A percentile compares a stretch with the other conserved stretches of the same genome.
Evolutionary conservation across 2,329 filamentous ascomycete genomes (phyloP).

Genomic region (Amauroascus verrucosus): DNA sequence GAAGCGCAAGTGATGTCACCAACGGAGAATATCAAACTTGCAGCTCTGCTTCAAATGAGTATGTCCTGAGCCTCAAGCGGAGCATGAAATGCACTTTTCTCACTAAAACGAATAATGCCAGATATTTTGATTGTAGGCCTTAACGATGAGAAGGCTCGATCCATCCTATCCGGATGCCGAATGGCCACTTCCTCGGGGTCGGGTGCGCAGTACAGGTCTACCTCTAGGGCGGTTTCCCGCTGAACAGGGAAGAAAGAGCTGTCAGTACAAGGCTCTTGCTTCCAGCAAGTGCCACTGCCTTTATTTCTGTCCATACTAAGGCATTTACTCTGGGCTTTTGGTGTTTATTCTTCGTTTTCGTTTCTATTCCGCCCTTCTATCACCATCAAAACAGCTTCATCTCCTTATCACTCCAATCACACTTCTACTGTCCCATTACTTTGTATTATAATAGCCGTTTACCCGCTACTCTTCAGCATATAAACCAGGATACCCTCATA

Average conservation of each 20-base stretch:
- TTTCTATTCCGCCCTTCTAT: neutral
- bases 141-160: neutral
- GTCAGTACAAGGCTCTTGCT: neutral
- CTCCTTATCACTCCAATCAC: neutral
- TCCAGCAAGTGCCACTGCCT: neutral
- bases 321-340: neutral
- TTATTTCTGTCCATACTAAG: neutral
- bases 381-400: neutral
- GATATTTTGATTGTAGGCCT: too few relatives aligned
- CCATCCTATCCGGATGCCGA: neutral
- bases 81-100: too few relatives aligned
- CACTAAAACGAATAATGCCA: too few relatives aligned
- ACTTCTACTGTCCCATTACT: neutral
- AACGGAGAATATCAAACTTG: neutral
- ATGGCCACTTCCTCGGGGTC: neutral
- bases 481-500: neutral
- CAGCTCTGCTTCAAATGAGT: too few relatives aligned
- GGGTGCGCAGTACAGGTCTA: neutral
- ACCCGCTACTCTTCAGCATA: neutral
- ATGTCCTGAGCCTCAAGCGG: too few relatives aligned
- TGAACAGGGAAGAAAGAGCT: neutral
- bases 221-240: neutral
- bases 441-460: constrained; percentile 1
- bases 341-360: neutral
- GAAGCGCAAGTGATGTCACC: too few relatives aligned